Percentiles rank a stretch among this genome's conserved stretches.
Conservation (phyloP, 176 grass and related monocot species). For the Zea mays region Zm-B73-REFERENCE-NAM-5.0 NC_050104.1:108344501-108345000, state of each 20-base stretch:
- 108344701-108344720: conserved; percentile 5
- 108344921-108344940: not conserved
- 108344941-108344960: not conserved
- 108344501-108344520: not conserved
- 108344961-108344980: conserved; percentile 10
- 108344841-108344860: not conserved
- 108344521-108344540: not conserved
- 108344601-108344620: not conserved
- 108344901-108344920: not conserved
- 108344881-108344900: not conserved
- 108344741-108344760: not conserved
- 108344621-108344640: no score
- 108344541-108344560: no score
- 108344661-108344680: not conserved
- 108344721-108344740: not conserved
- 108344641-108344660: not conserved
- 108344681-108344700: not conserved
- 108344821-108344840: not conserved
- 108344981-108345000: conserved; percentile 38
- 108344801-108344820: conserved; percentile 36
- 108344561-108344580: not conserved
- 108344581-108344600: not conserved
- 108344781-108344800: conserved; percentile 24
- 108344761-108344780: not conserved
- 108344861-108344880: not conserved